Percentiles rank a stretch among this genome's conserved stretches.
Conservation (phyloP, 352 stramenopile genomes). For the Phytophthora hybrid region DNA sequence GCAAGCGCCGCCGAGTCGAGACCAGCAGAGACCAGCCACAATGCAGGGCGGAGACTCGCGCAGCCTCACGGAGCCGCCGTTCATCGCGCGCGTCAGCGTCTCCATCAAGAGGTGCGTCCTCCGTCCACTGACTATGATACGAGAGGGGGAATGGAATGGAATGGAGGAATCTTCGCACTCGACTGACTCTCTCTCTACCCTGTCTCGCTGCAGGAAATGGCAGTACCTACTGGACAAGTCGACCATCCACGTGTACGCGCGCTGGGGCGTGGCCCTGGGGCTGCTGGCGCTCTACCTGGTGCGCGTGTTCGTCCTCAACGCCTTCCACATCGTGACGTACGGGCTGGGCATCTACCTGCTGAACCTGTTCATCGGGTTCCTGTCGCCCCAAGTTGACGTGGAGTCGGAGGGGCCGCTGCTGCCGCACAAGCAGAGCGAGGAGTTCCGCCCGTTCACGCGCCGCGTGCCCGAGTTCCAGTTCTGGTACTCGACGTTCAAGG, state of each 20-base stretch:
- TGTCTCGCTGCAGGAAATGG: conserved; percentile 81
- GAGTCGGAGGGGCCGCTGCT: conserved; percentile 92
- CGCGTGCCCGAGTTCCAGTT: conserved; percentile 99
- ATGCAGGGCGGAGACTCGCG: conserved; percentile 68
- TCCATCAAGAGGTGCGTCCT: conserved; percentile 81
- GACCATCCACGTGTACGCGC: conserved; percentile 94
- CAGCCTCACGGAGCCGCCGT: conserved; percentile 78
- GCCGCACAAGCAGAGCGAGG: conserved; percentile 91
- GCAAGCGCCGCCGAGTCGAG: conserved; percentile 4
- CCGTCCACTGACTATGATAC: background rate
- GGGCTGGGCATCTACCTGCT: conserved; percentile 99
- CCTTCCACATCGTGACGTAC: conserved; percentile 99
- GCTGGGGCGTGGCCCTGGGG: conserved; percentile 92
- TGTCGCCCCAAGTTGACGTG: conserved; percentile 96
- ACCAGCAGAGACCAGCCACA: conserved; percentile 9
- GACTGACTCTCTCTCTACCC: background rate
- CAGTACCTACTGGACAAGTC: conserved; percentile 99
- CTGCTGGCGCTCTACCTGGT: conserved; percentile 94
- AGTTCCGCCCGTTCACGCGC: conserved; percentile 93
- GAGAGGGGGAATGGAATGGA: background rate
- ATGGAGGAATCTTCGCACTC: conserved; percentile 14
- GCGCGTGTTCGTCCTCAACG: conserved; percentile 92
- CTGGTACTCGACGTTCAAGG: conserved; percentile 94
- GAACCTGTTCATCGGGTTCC: conserved; percentile 99
- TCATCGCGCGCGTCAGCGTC: conserved; percentile 76